Evolutionary conservation across 129 eudicot genomes (phyloP).

Genomic region (Ambrosia trifida): DNA sequence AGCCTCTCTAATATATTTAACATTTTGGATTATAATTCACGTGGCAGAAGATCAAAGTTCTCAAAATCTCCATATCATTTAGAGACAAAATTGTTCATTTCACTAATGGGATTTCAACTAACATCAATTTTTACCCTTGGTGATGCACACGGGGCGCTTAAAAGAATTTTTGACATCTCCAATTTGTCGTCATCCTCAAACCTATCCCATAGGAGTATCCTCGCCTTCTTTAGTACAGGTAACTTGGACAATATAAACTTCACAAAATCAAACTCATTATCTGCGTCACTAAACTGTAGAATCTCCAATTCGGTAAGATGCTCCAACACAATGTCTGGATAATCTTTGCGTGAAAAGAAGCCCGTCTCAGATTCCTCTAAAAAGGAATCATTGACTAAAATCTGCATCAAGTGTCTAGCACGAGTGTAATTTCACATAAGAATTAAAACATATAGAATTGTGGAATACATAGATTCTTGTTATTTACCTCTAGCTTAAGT

Average conservation of each 20-base stretch:
- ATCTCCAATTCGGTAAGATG: slow-evolving; percentile 8
- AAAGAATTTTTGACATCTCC: neutral
- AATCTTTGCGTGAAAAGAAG: neutral
- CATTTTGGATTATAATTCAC: no score
- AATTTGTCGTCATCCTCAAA: neutral
- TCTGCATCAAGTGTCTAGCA: neutral
- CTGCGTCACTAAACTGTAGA: neutral
- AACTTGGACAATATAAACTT: slow-evolving; percentile 6
- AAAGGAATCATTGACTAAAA: neutral
- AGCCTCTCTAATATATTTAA: no score
- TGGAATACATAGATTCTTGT: no score
- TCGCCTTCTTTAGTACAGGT: slow-evolving; percentile 18
- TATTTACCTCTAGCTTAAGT: slow-evolving; percentile 18
- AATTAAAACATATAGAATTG: slow-evolving; percentile 6
- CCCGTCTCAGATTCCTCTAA: neutral
- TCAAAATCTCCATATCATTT: no score
- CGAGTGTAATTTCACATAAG: neutral
- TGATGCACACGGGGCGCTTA: neutral
- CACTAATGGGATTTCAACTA: neutral
- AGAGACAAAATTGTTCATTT: no score
- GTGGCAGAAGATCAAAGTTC: no score
- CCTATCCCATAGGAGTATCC: neutral
- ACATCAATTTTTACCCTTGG: neutral
- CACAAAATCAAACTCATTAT: slow-evolving; percentile 15
- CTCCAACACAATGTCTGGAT: neutral